Conservation (phyloP, 495 filamentous ascomycete genomes). For the Hypoxylon lienhwacheense region DNA sequence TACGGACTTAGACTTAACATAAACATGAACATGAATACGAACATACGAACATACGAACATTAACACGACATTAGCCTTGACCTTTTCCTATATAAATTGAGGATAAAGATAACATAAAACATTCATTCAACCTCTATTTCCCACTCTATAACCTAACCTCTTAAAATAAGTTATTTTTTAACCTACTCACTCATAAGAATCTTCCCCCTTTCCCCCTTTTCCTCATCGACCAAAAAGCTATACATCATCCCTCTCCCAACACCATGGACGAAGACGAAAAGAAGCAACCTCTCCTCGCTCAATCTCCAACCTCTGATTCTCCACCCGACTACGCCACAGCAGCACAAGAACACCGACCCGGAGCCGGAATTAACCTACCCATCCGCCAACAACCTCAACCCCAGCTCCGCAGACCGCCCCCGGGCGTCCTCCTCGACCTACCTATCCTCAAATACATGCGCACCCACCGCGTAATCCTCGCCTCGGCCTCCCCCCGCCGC, state of each 20-base stretch:
- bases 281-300: conserved; percentile 22
- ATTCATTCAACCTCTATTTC: too few relatives aligned
- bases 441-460: conserved; percentile 74
- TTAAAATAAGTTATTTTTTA: neutral
- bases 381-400: conserved; percentile 15
- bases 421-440: conserved; percentile 74
- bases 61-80: too few relatives aligned
- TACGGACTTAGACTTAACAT: too few relatives aligned
- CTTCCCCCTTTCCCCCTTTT: neutral
- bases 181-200: neutral
- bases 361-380: conserved; percentile 10
- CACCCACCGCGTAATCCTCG: conserved; percentile 78
- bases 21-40: too few relatives aligned
- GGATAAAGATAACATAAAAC: too few relatives aligned
- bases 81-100: too few relatives aligned
- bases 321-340: conserved; percentile 50
- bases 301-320: conserved; percentile 42
- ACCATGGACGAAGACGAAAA: conserved; percentile 36
- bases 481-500: conserved; percentile 82
- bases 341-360: conserved; percentile 44
- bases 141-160: too few relatives aligned
- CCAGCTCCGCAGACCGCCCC: conserved; percentile 42
- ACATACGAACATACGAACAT: too few relatives aligned
- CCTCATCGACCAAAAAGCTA: too few relatives aligned
- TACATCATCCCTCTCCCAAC: neutral